Conservation (phyloP, 176 grass and related monocot genomes). For the Saccharum spontaneum region DNA sequence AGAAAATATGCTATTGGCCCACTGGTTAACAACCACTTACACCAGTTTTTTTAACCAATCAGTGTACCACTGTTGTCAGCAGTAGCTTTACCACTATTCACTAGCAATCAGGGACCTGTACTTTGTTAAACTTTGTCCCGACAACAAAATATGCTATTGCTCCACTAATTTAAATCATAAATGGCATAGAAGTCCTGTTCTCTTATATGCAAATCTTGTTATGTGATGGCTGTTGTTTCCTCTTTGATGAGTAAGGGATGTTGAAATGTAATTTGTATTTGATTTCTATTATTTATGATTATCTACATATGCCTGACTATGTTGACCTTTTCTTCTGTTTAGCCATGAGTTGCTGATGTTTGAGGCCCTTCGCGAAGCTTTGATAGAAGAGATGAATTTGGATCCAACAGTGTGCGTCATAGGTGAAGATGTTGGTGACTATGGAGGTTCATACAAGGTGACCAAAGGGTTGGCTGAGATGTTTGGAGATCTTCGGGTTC, state of each 20-base stretch:
- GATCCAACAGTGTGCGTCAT: constrained; percentile 80
- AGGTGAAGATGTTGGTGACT: constrained; percentile 88
- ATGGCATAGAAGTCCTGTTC: background rate
- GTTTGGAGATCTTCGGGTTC: constrained; percentile 86
- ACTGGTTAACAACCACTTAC: background rate
- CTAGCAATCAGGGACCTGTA: background rate
- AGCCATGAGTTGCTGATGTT: constrained; percentile 81
- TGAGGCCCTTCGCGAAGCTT: constrained; percentile 83
- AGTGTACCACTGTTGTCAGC: background rate
- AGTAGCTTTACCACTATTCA: background rate
- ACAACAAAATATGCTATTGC: background rate
- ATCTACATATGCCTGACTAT: constrained; percentile 11
- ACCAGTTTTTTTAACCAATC: background rate
- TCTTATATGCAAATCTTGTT: background rate
- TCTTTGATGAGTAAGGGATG: background rate
- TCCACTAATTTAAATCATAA: background rate
- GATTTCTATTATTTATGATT: background rate
- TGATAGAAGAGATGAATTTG: constrained; percentile 93
- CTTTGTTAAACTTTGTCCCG: constrained; percentile 3
- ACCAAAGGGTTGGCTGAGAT: constrained; percentile 71
- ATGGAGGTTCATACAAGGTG: constrained; percentile 94
- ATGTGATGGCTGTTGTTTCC: background rate
- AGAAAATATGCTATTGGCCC: background rate
- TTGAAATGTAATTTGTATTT: background rate
- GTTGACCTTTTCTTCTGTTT: background rate